Evolutionary conservation across 805 yeast species (phyloP), one percentile per base, ranked within the genome.

Genomic region (Candida piceae): DNA sequence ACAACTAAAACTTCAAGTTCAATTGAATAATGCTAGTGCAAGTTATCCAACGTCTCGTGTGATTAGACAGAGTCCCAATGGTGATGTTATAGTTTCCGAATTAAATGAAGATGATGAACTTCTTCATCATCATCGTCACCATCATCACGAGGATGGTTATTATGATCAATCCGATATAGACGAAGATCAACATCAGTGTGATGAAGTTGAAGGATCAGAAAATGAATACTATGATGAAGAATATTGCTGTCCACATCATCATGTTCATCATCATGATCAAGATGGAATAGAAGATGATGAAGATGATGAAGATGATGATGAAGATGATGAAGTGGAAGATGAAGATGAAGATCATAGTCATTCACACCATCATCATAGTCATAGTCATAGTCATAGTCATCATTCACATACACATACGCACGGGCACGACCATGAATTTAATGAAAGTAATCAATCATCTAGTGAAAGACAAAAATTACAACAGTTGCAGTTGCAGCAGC

Each of bases 11-110:
- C 41, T 38, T 48, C 62, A 70, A 30, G 77, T 75, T 2, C 69
- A 76, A 32, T 48, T 78, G 18, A 71, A 70, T 50, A 67, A 78
- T 48, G 76, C 80, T 11, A 66, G 70, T 27, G 70, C 73, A 24
- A 86, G 80, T 12, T 83, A 83, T 51, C 93, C 93, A 3, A 69
- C 74, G 11, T 80, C 88, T 7, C 59, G 93, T 39, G 78, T 83
- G 4, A 77, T 83, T 31, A 80, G 76, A 46, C 78, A 80, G 47
- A 83, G 75, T 4, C 45, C 57, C 5, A 81, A 84, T 54, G 94
- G 94, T 7, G 85, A 82, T 47, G 83, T 84, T 5, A 73, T 84
- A 33, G 87, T 85, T 17, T 82, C 83, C 48, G 69, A 74, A 35
- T 52, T 76, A 34, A 50, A 26, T 15, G 29, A 15, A 7, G 22